Base-by-base conservation (phyloP, 2,329 filamentous ascomycete genomes). In the Colletotrichum endophyticum region DNA sequence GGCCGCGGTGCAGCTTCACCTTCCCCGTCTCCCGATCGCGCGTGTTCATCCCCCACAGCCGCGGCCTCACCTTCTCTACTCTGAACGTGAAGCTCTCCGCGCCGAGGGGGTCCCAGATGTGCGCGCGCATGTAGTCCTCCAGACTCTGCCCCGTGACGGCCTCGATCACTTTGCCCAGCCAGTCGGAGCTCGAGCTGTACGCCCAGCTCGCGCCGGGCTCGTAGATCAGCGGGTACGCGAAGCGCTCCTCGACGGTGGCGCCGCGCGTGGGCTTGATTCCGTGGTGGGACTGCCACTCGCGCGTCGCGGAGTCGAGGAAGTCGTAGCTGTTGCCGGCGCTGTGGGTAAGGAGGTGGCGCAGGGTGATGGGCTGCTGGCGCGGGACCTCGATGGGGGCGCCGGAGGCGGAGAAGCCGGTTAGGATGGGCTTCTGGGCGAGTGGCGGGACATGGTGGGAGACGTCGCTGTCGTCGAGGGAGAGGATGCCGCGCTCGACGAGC, bases 81-180 rank as follows among this genome's bases (percentile, higher is more conserved):
- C 68, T 56, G 6, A 79, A 79, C 2, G 78, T 79, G 72, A 78
- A 76, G 25, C 76, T 62, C 15, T 49, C 6, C 0, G 63, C 66
- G 28, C 77, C 77, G 9, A 78, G 22, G 5, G 77, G 76, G 0
- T 80, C 80, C 77, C 85, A 88, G 22, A 91, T 86, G 63, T 87
- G 83, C 69, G 86, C 78, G 13, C 86, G 81, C 78, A 91, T 84
- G 64, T 84, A 86, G 3, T 87, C 84, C 4, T 87, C 83, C 4
- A 92, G 81, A 0, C 84, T 85, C 11, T 79, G 69, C 0, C 86
- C 85, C 0, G 88, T 88, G 1, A 89, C 79, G 0, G 85, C 82
- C 78, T 91, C 89, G 2, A 92, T 84, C 1, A 91, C 82, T 1
- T 85, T 84, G 4, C 90, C 90, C 0, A 86, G 88, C 89, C 89